These are phyloP conservation scores for Malassezia globosa DNA, from an alignment of 1,284 basidiomycete species.

Conservation along the genomic window DNA sequence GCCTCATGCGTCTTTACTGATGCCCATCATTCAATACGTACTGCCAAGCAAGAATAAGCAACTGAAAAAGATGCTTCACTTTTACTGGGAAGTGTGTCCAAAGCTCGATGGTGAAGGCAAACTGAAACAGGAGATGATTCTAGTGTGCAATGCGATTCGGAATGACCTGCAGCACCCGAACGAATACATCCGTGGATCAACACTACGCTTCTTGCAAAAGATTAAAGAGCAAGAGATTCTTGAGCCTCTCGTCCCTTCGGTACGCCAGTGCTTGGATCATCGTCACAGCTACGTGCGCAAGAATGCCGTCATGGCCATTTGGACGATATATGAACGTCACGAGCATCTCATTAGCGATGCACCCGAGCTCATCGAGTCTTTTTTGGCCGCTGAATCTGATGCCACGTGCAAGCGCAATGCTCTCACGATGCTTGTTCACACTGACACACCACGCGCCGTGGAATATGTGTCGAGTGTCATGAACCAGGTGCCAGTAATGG, in stretches of 20 bases:
- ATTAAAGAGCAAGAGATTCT: slow-evolving; percentile 85
- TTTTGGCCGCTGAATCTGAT: slow-evolving; percentile 80
- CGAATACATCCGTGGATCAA: slow-evolving; percentile 96
- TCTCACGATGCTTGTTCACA: slow-evolving; percentile 83
- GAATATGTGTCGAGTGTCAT: slow-evolving; percentile 77
- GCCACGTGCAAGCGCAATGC: slow-evolving; percentile 95
- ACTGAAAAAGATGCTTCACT: slow-evolving; percentile 91
- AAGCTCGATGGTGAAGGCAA: slow-evolving; percentile 96
- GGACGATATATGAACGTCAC: slow-evolving; percentile 70
- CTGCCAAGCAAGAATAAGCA: slow-evolving; percentile 91
- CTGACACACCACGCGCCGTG: slow-evolving; percentile 77
- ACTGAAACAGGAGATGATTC: slow-evolving; percentile 99
- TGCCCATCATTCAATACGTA: slow-evolving; percentile 97
- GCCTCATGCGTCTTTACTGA: slow-evolving; percentile 75
- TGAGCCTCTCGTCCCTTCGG: slow-evolving; percentile 87
- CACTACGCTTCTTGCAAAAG: slow-evolving; percentile 91
- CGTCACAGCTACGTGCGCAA: slow-evolving; percentile 96
- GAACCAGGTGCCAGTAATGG: slow-evolving; percentile 71
- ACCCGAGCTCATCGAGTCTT: slow-evolving; percentile 89
- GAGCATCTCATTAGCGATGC: slow-evolving; percentile 93
- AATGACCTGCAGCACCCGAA: slow-evolving; percentile 99
- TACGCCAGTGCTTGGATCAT: slow-evolving; percentile 89
- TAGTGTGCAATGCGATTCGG: slow-evolving; percentile 93
- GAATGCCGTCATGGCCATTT: slow-evolving; percentile 93
- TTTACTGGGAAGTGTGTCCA: slow-evolving; percentile 99